A percentile compares a stretch with the other conserved stretches of the same genome.
Conservation (phyloP, 2,329 filamentous ascomycete genomes). For the Colletotrichum zoysiae region DNA sequence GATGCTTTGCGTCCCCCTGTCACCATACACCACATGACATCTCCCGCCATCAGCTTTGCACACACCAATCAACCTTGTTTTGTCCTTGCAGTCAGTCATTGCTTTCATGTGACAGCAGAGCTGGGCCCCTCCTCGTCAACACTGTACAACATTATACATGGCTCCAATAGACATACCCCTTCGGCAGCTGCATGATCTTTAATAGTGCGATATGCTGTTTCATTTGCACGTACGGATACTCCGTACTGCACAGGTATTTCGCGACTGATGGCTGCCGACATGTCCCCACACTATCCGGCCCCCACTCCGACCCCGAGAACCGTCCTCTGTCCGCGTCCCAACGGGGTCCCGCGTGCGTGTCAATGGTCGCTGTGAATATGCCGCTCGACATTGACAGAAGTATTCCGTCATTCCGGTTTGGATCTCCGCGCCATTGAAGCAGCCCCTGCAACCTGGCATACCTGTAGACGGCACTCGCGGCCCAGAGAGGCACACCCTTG, state of each 20-base stretch:
- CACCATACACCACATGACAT: conserved; percentile 20
- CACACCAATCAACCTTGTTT: background rate
- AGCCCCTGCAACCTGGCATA: background rate
- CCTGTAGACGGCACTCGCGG: background rate
- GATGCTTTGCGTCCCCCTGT: conserved; percentile 1
- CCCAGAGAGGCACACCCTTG: background rate
- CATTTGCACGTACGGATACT: background rate
- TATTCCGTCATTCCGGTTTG: too few species aligned
- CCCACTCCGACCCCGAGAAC: background rate
- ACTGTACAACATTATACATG: background rate
- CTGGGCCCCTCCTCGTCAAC: background rate
- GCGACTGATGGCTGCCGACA: background rate
- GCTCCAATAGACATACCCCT: background rate
- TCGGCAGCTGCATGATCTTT: background rate
- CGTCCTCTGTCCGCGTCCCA: background rate
- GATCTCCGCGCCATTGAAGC: too few species aligned
- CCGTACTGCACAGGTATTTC: background rate
- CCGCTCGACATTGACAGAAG: background rate
- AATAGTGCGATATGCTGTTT: background rate
- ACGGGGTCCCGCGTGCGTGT: background rate
- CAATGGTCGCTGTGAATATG: background rate
- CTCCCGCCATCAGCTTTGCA: conserved; percentile 43
- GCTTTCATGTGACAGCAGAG: conserved; percentile 1
- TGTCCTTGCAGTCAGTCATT: background rate
- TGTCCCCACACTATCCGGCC: background rate